A percentile compares a stretch with the other conserved stretches of the same genome.
These are phyloP conservation scores for Oropetium thomaeum DNA, from an alignment of 176 grass and related monocot genomes.

Conservation along the genomic window DNA sequence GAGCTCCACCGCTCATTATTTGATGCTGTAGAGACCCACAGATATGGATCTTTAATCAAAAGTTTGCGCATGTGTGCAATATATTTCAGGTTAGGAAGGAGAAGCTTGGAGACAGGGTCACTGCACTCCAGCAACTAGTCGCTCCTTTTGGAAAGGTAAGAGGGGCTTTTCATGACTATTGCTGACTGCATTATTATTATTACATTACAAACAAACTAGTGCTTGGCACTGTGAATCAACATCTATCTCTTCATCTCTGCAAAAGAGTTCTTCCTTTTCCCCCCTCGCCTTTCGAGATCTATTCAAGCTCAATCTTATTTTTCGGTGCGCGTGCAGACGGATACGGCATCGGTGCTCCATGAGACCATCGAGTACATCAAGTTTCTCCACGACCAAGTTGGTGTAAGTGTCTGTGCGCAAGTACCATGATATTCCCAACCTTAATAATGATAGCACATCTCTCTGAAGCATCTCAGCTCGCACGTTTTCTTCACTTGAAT, in stretches of 20 bases:
- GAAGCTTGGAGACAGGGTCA: slow-evolving; percentile 98
- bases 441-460: slow-evolving; percentile 45
- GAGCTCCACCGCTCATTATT: slow-evolving; percentile 20
- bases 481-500: slow-evolving; percentile 38
- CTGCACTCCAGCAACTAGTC: slow-evolving; percentile 95
- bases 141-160: slow-evolving; percentile 99
- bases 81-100: slow-evolving; percentile 96
- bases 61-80: slow-evolving; percentile 31
- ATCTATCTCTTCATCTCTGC: slow-evolving; percentile 42
- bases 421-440: slow-evolving; percentile 40
- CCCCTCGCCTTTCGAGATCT: slow-evolving; percentile 36
- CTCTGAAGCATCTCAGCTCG: slow-evolving; percentile 32
- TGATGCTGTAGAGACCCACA: not conserved
- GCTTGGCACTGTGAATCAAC: slow-evolving; percentile 40
- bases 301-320: slow-evolving; percentile 39
- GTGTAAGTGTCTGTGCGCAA: slow-evolving; percentile 71
- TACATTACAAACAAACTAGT: slow-evolving; percentile 12
- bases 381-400: slow-evolving; percentile 97
- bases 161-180: slow-evolving; percentile 53
- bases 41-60: slow-evolving; percentile 14
- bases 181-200: slow-evolving; percentile 23
- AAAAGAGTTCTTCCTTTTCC: slow-evolving; percentile 56
- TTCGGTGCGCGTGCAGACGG: slow-evolving; percentile 70
- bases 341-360: slow-evolving; percentile 98
- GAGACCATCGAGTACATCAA: slow-evolving; percentile 99